Base-by-base conservation (phyloP, 208 protist genomes). In the Leishmania lainsoni region DNA sequence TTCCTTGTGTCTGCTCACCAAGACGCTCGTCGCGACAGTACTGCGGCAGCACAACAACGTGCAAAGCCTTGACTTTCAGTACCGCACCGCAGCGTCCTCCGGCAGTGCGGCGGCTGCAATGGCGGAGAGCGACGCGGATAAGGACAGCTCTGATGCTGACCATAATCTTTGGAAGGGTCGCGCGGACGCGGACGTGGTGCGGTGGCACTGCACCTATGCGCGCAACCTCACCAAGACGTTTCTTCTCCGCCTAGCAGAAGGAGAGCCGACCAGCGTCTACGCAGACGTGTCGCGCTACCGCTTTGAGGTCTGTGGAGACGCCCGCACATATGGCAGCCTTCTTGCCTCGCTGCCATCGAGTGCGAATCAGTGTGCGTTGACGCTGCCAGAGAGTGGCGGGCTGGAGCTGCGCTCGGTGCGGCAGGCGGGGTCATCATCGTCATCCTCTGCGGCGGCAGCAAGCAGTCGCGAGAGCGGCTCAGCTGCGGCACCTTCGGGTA, bases 251-350 rank as follows among this genome's bases (percentile, higher is more conserved):
- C 83, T 92, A n/a, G 75, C 75, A 10, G 84, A 91, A 0, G 86
- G 83, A 70, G 78, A 59, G n/a, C 87, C 87, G 29, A 75, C n/a
- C 42, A 84, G 84, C 39, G 75, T 87, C 17, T 58, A 61, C 29
- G 80, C 58, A 2, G 71, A 82, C 32, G 42, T 77, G 26, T 29
- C 74, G 54, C 70, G 52, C 4, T 92, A 89, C 84, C 80, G 78
- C 76, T 89, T 94, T 81, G 89, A 95, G 75, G 75, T 84, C 14
- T 85, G 83, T 66, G 90, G 81, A 5, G 83, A 87, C 5, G 78
- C 88, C 6, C 76, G 81, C 48, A 56, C 85, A 14, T 89, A 81
- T 80, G 89, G 82, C 20, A 71, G 82, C 26, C 84, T 95, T 26
- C 72, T 95, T 14, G 79, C 71, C 29, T 88, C 80, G 29, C 82